These are phyloP conservation scores for Helotiales sp. DNA, from an alignment of 2,329 filamentous ascomycete genomes.

Conservation along the genomic window DNA sequence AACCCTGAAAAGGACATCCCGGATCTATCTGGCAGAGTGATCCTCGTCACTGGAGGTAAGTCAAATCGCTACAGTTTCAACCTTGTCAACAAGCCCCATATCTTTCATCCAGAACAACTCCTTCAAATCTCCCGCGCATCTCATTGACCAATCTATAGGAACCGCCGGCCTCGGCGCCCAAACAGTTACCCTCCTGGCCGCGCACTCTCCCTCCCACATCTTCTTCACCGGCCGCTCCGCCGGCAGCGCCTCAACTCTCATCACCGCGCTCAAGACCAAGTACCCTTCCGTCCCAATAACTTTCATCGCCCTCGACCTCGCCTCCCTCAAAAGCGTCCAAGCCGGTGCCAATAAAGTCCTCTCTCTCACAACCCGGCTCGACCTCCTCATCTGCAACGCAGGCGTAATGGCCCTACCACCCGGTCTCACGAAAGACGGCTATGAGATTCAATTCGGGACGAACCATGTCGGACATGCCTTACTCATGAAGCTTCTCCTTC, in stretches of 20 bases:
- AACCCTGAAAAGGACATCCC: not conserved
- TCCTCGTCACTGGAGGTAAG: not conserved
- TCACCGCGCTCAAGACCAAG: not conserved
- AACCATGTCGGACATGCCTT: constrained; percentile 57
- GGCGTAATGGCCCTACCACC: constrained; percentile 50
- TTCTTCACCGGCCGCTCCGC: constrained; percentile 47
- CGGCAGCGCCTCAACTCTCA: constrained; percentile 42
- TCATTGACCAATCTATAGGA: constrained; percentile 27
- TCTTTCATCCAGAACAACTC: too few species aligned
- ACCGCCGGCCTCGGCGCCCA: constrained; percentile 54
- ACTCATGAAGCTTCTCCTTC: constrained; percentile 47
- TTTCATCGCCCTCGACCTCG: constrained; percentile 47
- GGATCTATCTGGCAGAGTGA: not conserved
- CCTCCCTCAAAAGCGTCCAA: constrained; percentile 50
- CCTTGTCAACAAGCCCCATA: not conserved
- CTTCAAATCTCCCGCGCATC: not conserved
- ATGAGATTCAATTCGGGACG: constrained; percentile 54
- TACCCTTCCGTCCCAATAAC: constrained; percentile 21
- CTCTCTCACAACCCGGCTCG: constrained; percentile 45
- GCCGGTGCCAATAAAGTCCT: constrained; percentile 48
- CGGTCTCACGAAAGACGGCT: constrained; percentile 50
- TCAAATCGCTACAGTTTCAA: too few species aligned
- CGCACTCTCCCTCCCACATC: constrained; percentile 47
- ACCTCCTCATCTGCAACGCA: constrained; percentile 53
- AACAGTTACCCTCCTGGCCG: constrained; percentile 47